Evolutionary conservation across 148 eudicot genomes (phyloP).

Genomic region (Rhododendron williamsianum): DNA sequence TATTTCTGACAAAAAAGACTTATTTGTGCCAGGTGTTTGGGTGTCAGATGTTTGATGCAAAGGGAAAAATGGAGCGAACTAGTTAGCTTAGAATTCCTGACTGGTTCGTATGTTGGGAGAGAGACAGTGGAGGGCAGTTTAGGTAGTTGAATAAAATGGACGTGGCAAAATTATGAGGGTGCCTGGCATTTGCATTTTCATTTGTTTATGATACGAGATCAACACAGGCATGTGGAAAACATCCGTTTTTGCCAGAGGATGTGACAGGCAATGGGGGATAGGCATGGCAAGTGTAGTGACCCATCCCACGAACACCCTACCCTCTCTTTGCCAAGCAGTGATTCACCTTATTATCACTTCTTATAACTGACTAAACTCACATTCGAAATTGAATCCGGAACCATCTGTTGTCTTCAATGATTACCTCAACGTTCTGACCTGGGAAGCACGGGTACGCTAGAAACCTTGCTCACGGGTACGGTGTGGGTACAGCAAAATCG

Average conservation of each 20-base stretch:
- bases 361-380: background rate
- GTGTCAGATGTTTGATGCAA: background rate
- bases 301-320: background rate
- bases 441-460: no score
- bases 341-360: background rate
- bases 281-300: background rate
- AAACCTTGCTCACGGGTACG: no score
- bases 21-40: background rate
- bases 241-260: background rate
- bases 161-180: background rate
- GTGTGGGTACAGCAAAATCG: no score
- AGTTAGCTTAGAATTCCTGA: background rate
- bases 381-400: background rate
- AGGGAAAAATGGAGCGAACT: background rate
- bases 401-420: background rate
- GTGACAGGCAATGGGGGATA: background rate
- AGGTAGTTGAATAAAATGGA: background rate
- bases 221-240: background rate
- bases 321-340: background rate
- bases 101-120: background rate
- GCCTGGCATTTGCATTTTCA: background rate
- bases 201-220: background rate
- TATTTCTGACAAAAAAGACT: background rate
- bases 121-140: background rate
- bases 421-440: background rate